Evolutionary conservation across 78 protist species (phyloP).

Genomic region (Polysphondylium violaceum): DNA sequence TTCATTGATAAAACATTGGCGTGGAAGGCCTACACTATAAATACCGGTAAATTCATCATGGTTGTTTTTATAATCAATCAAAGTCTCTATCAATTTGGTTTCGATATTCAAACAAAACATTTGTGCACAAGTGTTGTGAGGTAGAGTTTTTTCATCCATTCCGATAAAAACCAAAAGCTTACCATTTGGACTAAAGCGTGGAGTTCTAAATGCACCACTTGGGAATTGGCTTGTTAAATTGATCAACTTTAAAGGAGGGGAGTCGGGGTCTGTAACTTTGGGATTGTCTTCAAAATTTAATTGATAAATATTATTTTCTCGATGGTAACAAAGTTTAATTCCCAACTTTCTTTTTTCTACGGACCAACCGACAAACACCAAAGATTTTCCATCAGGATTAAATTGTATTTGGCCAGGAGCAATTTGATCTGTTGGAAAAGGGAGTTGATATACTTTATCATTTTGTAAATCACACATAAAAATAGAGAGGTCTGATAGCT

Average conservation of each 20-base stretch:
- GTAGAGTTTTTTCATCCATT: neutral
- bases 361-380: slow-evolving; percentile 51
- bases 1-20: slow-evolving; percentile 9
- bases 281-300: neutral
- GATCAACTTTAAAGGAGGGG: neutral
- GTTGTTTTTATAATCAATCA: slow-evolving; percentile 13
- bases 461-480: slow-evolving; percentile 36
- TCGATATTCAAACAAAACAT: neutral
- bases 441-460: slow-evolving; percentile 16
- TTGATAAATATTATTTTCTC: slow-evolving; percentile 35
- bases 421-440: slow-evolving; percentile 17
- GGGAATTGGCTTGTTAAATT: neutral
- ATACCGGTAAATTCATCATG: slow-evolving; percentile 48
- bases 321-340: slow-evolving; percentile 36
- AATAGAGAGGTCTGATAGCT: slow-evolving; percentile 12
- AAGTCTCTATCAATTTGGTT: neutral
- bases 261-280: no score
- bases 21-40: slow-evolving; percentile 16
- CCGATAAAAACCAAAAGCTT: slow-evolving; percentile 34
- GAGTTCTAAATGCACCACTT: slow-evolving; percentile 36
- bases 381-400: slow-evolving; percentile 16
- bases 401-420: slow-evolving; percentile 48
- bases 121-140: slow-evolving; percentile 48
- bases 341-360: slow-evolving; percentile 44
- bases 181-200: slow-evolving; percentile 57